Percentiles rank a stretch among this genome's conserved stretches.
phyloP scores from a whole-genome alignment of 495 filamentous ascomycete genomes.

The Aspergillus asperescens region DNA sequence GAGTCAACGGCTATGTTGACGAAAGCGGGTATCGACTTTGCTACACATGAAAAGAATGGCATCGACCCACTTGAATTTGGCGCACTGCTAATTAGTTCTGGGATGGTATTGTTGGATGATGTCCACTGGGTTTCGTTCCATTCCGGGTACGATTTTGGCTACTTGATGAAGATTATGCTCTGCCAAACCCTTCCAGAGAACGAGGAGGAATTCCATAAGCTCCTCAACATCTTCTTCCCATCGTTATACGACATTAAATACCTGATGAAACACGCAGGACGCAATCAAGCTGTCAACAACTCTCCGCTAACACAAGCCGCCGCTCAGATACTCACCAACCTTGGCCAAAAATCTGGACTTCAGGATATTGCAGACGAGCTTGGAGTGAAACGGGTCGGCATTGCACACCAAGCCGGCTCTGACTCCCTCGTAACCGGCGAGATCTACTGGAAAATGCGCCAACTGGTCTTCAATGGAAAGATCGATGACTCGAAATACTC shows the following conservation, averaged over 20 bases:
- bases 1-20: slow-evolving; percentile 84
- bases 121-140: slow-evolving; percentile 97
- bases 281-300: slow-evolving; percentile 56
- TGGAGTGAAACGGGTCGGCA: slow-evolving; percentile 77
- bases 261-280: slow-evolving; percentile 81
- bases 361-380: slow-evolving; percentile 92
- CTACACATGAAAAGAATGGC: slow-evolving; percentile 73
- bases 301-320: slow-evolving; percentile 56
- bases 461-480: slow-evolving; percentile 75
- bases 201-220: slow-evolving; percentile 77
- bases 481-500: slow-evolving; percentile 69
- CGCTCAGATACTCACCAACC: slow-evolving; percentile 64
- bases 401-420: slow-evolving; percentile 83
- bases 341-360: slow-evolving; percentile 80
- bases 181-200: slow-evolving; percentile 75
- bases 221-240: slow-evolving; percentile 87
- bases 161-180: slow-evolving; percentile 86
- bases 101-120: slow-evolving; percentile 80
- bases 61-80: slow-evolving; percentile 89
- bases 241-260: slow-evolving; percentile 94
- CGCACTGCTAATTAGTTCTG: slow-evolving; percentile 81
- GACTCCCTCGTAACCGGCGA: slow-evolving; percentile 90
- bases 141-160: slow-evolving; percentile 98
- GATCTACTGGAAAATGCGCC: slow-evolving; percentile 84
- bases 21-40: slow-evolving; percentile 84